Conservation (phyloP, 2,329 filamentous ascomycete species). For the Aspergillus calidoustus region DNA sequence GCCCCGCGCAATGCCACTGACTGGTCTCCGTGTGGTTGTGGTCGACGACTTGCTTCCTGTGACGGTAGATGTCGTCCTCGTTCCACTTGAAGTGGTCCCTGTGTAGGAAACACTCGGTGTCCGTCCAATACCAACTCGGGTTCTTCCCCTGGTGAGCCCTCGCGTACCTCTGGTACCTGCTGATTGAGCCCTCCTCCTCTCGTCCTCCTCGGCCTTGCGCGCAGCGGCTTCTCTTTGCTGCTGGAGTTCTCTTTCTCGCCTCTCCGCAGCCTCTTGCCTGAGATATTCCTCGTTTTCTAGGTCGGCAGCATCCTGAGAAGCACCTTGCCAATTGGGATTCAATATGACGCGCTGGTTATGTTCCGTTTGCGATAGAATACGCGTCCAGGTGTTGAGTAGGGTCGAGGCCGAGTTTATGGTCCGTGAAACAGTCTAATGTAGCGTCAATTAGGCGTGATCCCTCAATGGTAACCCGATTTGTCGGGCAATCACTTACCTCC, state of each 20-base stretch:
- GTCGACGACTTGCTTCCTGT: constrained; percentile 32
- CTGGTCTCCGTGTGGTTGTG: constrained; percentile 42
- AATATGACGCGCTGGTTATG: constrained; percentile 93
- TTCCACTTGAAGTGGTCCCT: constrained; percentile 28
- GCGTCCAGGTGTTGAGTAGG: constrained; percentile 91
- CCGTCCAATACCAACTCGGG: constrained; percentile 40
- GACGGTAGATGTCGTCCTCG: constrained; percentile 34
- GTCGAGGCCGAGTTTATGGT: constrained; percentile 88
- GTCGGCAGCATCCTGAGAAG: constrained; percentile 82
- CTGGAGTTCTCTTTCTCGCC: constrained; percentile 77
- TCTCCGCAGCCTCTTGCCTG: constrained; percentile 76
- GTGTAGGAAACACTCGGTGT: constrained; percentile 41
- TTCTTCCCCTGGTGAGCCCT: constrained; percentile 39
- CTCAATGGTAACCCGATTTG: neutral
- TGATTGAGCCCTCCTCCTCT: constrained; percentile 42
- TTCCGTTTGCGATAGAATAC: constrained; percentile 94
- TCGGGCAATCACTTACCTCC: constrained; percentile 42
- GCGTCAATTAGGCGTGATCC: neutral
- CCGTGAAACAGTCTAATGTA: constrained; percentile 73
- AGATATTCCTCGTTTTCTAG: constrained; percentile 78
- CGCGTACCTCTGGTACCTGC: constrained; percentile 40
- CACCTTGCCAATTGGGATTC: constrained; percentile 86
- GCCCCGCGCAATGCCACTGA: constrained; percentile 46
- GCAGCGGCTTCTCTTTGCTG: constrained; percentile 72
- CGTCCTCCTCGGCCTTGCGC: constrained; percentile 56